phyloP scores from a whole-genome alignment of 345 rosid species.

The Populus tremula region DNA sequence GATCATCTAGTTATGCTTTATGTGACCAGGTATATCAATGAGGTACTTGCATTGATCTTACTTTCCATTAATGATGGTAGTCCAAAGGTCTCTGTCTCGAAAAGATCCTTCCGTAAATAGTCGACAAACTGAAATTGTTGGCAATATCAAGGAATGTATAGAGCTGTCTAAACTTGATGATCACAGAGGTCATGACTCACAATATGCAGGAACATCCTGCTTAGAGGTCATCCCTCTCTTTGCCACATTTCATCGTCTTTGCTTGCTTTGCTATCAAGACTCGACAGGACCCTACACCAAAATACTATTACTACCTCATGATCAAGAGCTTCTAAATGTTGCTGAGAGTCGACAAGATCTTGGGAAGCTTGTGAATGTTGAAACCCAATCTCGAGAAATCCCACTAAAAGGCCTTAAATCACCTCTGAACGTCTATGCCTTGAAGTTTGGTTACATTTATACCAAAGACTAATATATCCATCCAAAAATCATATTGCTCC shows the following conservation, averaged over 20 bases:
- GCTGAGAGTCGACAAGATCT: neutral
- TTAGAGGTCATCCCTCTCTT: conserved; percentile 48
- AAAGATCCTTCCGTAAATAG: conserved; percentile 32
- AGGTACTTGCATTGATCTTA: conserved; percentile 66
- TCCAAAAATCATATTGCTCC: conserved; percentile 7
- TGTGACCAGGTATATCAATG: conserved; percentile 73
- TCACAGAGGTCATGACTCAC: conserved; percentile 23
- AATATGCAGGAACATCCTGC: conserved; percentile 42
- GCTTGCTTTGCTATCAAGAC: conserved; percentile 30
- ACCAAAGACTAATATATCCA: conserved; percentile 18
- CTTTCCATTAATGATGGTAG: conserved; percentile 49
- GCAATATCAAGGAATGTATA: conserved; percentile 35
- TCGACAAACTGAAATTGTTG: neutral
- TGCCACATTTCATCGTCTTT: conserved; percentile 12
- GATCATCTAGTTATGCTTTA: neutral
- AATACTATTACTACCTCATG: neutral
- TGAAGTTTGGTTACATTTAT: conserved; percentile 17
- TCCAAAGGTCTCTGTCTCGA: conserved; percentile 34
- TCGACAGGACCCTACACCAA: neutral
- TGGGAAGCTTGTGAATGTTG: neutral
- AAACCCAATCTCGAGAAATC: neutral
- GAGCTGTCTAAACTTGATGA: conserved; percentile 30
- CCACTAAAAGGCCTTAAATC: conserved; percentile 5
- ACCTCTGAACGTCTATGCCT: conserved; percentile 14
- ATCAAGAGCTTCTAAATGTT: neutral